Percentiles rank a stretch among this genome's conserved stretches.
phyloP scores from a whole-genome alignment of 495 filamentous ascomycete genomes.

The Penicillium flavigenum region DNA sequence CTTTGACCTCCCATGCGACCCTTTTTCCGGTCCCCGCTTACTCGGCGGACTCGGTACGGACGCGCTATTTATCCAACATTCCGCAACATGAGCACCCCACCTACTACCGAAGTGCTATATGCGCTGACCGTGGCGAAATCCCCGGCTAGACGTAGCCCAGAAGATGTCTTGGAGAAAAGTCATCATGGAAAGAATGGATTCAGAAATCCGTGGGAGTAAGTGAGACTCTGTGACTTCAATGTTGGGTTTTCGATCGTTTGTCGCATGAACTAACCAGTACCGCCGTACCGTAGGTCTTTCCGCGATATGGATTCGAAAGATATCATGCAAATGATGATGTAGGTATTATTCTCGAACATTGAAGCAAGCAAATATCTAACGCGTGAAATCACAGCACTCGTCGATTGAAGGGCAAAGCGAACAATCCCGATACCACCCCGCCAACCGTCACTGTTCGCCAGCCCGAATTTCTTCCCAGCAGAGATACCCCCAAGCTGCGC shows the following conservation, averaged over 20 bases:
- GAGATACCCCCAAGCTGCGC: conserved; percentile 60
- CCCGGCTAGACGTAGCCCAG: conserved; percentile 46
- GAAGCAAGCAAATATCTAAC: not conserved
- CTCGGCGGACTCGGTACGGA: conserved; percentile 10
- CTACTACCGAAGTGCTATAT: conserved; percentile 51
- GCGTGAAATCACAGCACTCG: conserved; percentile 27
- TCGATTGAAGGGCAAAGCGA: conserved; percentile 55
- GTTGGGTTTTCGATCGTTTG: no score
- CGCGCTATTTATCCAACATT: conserved; percentile 17
- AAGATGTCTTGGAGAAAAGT: conserved; percentile 52
- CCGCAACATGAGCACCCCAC: conserved; percentile 43
- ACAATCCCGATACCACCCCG: conserved; percentile 61
- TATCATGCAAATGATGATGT: conserved; percentile 25
- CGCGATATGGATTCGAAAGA: conserved; percentile 21
- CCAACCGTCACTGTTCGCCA: conserved; percentile 66
- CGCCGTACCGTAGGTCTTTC: conserved; percentile 34
- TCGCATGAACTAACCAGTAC: conserved; percentile 21
- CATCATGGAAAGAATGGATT: conserved; percentile 64
- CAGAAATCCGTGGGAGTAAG: conserved; percentile 59
- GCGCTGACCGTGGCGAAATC: conserved; percentile 52
- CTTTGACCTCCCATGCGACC: conserved; percentile 30
- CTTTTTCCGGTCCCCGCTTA: conserved; percentile 24
- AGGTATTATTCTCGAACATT: conserved; percentile 4
- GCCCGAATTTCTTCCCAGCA: conserved; percentile 66
- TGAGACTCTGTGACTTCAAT: not conserved